Percentiles rank a stretch among this genome's conserved stretches.
Evolutionary conservation across 164 flowering plant species (phyloP).

Genomic region (Macadamia integrifolia): DNA sequence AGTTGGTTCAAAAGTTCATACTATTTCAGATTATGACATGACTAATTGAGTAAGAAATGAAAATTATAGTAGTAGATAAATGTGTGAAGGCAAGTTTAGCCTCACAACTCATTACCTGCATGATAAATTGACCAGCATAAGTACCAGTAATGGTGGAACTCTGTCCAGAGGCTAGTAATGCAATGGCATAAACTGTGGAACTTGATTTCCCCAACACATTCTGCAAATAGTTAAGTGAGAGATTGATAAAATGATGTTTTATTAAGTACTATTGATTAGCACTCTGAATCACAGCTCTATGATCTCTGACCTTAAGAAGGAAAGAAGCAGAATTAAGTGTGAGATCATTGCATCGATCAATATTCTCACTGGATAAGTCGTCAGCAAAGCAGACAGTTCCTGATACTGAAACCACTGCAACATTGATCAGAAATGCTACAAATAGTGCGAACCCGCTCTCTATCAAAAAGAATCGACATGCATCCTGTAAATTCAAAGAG

Average conservation of each 20-base stretch:
- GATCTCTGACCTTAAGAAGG: slow-evolving; percentile 56
- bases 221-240: slow-evolving; percentile 23
- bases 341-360: slow-evolving; percentile 43
- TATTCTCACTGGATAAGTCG: slow-evolving; percentile 22
- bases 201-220: slow-evolving; percentile 73
- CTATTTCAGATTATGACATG: neutral
- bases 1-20: neutral
- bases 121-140: slow-evolving; percentile 94
- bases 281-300: no score
- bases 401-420: slow-evolving; percentile 63
- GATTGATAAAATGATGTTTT: no score
- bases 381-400: slow-evolving; percentile 56
- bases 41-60: no score
- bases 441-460: no score
- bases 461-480: no score
- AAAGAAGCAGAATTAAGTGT: slow-evolving; percentile 73
- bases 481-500: slow-evolving; percentile 2
- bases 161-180: slow-evolving; percentile 85
- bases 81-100: neutral
- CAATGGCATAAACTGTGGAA: slow-evolving; percentile 59
- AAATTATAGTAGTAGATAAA: no score
- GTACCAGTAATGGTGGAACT: slow-evolving; percentile 90
- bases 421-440: no score
- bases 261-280: neutral
- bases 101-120: slow-evolving; percentile 52